These are phyloP conservation scores for Alisma plantagoaquatica DNA, from an alignment of 106 monocot species.

Conservation along the genomic window DNA sequence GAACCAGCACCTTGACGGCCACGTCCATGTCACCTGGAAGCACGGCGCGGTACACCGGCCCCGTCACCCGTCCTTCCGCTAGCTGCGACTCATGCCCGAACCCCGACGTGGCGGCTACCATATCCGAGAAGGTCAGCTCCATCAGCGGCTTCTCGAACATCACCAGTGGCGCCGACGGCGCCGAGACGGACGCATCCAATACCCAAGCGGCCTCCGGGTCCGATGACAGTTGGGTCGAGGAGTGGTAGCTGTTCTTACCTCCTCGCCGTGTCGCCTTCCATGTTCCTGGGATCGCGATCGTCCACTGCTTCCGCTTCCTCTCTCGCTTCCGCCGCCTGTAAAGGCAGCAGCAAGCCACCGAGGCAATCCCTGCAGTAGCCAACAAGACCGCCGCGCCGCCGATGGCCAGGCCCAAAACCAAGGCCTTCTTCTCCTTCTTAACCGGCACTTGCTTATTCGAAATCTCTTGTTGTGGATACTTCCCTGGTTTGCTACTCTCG, in stretches of 20 bases:
- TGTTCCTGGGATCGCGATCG: no score
- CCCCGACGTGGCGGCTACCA: constrained; percentile 61
- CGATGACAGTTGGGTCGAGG: no score
- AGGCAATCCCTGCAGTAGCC: neutral
- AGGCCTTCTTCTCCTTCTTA: neutral
- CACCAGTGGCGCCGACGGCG: constrained; percentile 44
- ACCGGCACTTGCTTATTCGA: no score
- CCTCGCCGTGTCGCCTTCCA: no score
- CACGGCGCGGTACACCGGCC: constrained; percentile 56
- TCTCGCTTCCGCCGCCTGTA: constrained; percentile 8
- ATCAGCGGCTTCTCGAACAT: constrained; percentile 88
- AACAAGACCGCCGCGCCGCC: no score
- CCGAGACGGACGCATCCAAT: constrained; percentile 16
- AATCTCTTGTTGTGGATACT: no score
- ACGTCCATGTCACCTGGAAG: constrained; percentile 69
- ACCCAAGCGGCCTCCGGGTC: constrained; percentile 33
- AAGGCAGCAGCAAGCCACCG: neutral
- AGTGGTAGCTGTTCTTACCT: no score
- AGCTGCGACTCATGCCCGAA: constrained; percentile 73
- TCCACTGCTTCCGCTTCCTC: constrained; percentile 3
- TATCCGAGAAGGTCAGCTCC: constrained; percentile 61
- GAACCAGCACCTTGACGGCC: constrained; percentile 58
- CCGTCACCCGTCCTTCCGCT: constrained; percentile 46
- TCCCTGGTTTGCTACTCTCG: no score
- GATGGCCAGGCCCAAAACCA: neutral